Evolutionary conservation across 75 land plant species (phyloP).

Genomic region (Picea glauca): DNA sequence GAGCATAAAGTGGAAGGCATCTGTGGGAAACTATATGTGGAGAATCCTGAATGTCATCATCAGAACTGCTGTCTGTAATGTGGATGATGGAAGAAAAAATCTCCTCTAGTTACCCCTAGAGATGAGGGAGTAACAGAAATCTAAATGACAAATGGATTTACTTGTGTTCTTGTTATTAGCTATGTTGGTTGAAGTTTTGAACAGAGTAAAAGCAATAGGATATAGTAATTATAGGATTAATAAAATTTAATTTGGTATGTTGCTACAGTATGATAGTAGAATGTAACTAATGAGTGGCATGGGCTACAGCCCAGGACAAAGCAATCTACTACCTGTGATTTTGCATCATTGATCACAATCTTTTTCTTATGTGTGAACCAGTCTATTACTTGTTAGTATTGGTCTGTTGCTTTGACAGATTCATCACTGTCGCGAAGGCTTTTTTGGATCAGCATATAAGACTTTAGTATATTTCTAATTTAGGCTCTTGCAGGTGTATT

Average conservation of each 20-base stretch:
- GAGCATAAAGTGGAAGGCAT: no score
- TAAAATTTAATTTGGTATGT: background rate
- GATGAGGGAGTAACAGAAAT: background rate
- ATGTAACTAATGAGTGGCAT: background rate
- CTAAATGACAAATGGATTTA: background rate
- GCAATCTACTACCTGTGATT: background rate
- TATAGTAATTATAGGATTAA: background rate
- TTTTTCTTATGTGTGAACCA: background rate
- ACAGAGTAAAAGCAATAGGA: background rate
- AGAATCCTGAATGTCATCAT: no score
- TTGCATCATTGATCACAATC: background rate
- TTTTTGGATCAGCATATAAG: background rate
- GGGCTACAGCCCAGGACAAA: background rate
- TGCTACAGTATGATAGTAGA: background rate
- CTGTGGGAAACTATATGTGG: no score
- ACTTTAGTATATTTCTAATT: conserved; percentile 3
- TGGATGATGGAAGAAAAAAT: no score
- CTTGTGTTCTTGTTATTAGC: background rate
- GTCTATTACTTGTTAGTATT: background rate
- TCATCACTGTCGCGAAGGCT: background rate
- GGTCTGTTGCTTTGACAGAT: background rate
- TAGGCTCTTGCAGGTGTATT: conserved; percentile 55
- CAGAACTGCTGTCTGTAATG: no score
- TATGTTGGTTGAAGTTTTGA: background rate
- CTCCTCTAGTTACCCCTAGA: no score